Evolutionary conservation across 305 asterid genomes (phyloP).

Genomic region (Lippia alba): DNA sequence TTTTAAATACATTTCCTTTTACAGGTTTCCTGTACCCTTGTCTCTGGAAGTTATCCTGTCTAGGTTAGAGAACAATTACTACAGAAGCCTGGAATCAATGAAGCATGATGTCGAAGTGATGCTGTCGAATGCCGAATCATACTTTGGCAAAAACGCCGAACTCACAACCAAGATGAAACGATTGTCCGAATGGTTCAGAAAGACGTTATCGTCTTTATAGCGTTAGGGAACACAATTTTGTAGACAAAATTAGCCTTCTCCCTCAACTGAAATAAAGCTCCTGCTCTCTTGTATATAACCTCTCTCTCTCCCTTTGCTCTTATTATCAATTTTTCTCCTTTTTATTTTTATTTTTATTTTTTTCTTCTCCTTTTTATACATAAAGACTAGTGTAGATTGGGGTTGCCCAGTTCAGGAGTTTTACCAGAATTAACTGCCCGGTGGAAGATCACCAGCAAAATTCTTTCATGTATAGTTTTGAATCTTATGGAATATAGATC

Average conservation of each 20-base stretch:
- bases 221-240: conserved; percentile 61
- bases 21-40: conserved; percentile 93
- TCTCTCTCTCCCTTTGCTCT: neutral
- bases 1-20: neutral
- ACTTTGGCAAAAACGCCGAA: conserved; percentile 66
- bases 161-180: conserved; percentile 59
- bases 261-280: conserved; percentile 19
- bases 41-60: conserved; percentile 72
- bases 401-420: conserved; percentile 32
- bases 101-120: conserved; percentile 81
- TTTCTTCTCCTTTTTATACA: neutral
- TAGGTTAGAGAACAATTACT: conserved; percentile 84
- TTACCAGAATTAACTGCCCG: conserved; percentile 32
- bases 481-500: conserved; percentile 14
- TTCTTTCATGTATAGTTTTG: conserved; percentile 40
- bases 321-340: neutral
- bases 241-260: conserved; percentile 52
- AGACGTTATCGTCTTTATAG: conserved; percentile 61
- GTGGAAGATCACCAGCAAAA: conserved; percentile 44
- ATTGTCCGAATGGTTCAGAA: conserved; percentile 77
- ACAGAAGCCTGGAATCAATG: conserved; percentile 82
- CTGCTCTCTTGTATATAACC: conserved; percentile 35
- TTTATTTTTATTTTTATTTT: too few species aligned
- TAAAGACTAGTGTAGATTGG: conserved; percentile 13
- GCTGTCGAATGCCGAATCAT: conserved; percentile 70